A percentile compares a stretch with the other conserved stretches of the same genome.
phyloP scores from a whole-genome alignment of 2,329 filamentous ascomycete species.

The Fusarium scirpi region DNA sequence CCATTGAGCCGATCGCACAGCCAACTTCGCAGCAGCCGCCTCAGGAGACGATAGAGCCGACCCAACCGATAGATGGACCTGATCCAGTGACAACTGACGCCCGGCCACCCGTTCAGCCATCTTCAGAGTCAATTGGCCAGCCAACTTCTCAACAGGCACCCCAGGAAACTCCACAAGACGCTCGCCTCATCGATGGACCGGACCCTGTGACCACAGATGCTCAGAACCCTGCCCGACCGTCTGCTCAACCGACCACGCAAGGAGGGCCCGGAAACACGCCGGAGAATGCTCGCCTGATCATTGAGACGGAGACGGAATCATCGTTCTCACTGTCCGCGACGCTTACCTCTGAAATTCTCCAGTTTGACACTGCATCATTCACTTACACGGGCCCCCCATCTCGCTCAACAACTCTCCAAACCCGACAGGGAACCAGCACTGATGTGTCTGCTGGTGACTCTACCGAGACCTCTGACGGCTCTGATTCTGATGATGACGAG shows the following conservation, averaged over 20 bases:
- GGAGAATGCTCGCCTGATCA: conserved; percentile 21
- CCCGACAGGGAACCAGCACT: conserved; percentile 30
- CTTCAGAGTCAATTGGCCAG: not conserved
- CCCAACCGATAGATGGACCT: conserved; percentile 13
- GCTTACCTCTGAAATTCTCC: conserved; percentile 31
- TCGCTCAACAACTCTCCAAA: conserved; percentile 38
- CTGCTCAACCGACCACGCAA: not conserved
- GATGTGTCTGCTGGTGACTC: conserved; percentile 30
- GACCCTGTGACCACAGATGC: conserved; percentile 15
- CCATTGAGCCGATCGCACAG: conserved; percentile 4
- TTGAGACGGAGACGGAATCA: conserved; percentile 6
- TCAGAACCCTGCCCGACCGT: not conserved
- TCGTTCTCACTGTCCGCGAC: not conserved
- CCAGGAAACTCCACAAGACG: conserved; percentile 9
- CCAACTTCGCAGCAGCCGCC: conserved; percentile 13
- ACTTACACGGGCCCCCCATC: conserved; percentile 32
- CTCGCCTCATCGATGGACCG: conserved; percentile 12
- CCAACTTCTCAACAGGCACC: not conserved
- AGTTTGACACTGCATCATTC: conserved; percentile 38
- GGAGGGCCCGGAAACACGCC: conserved; percentile 4
- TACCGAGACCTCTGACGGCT: conserved; percentile 32
- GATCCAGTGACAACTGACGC: conserved; percentile 8
- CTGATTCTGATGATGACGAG: conserved; percentile 21
- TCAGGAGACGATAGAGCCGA: conserved; percentile 17
- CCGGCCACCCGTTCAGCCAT: not conserved